Evolutionary conservation across 148 eudicot species (phyloP).

Genomic region (Spergularia marina): DNA sequence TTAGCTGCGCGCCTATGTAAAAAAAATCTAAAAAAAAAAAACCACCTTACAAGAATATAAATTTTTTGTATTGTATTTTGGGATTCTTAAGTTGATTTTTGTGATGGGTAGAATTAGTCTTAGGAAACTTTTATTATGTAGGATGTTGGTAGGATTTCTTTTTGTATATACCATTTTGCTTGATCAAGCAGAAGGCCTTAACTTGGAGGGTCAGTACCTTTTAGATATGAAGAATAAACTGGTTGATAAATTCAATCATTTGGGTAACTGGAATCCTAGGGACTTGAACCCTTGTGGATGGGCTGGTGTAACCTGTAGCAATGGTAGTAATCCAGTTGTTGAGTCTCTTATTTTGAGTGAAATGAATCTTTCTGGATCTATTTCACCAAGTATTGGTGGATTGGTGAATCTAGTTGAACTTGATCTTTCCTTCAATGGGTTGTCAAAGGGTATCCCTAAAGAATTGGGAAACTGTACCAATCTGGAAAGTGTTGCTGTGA

Average conservation of each 20-base stretch:
- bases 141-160: constrained; percentile 27
- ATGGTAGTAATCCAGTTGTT: constrained; percentile 41
- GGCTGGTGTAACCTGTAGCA: constrained; percentile 72
- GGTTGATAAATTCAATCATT: constrained; percentile 37
- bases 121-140: background rate
- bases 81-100: constrained; percentile 3
- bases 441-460: constrained; percentile 55
- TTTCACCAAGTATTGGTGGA: constrained; percentile 61
- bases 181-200: constrained; percentile 50
- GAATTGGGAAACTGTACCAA: constrained; percentile 66
- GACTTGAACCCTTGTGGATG: constrained; percentile 74
- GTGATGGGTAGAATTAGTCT: constrained; percentile 20
- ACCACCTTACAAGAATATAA: background rate
- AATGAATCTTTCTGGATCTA: constrained; percentile 62
- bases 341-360: constrained; percentile 45
- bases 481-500: constrained; percentile 48
- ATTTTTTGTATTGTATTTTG: constrained; percentile 9
- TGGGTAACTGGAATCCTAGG: constrained; percentile 57
- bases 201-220: constrained; percentile 60
- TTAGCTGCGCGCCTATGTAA: background rate
- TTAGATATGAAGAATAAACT: constrained; percentile 54
- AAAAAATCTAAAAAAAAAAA: background rate
- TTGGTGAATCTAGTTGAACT: constrained; percentile 41
- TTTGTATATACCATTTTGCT: constrained; percentile 31
- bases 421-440: constrained; percentile 51